phyloP scores from a whole-genome alignment of 2,329 filamentous ascomycete genomes.

The Dothideomycetes sp. region DNA sequence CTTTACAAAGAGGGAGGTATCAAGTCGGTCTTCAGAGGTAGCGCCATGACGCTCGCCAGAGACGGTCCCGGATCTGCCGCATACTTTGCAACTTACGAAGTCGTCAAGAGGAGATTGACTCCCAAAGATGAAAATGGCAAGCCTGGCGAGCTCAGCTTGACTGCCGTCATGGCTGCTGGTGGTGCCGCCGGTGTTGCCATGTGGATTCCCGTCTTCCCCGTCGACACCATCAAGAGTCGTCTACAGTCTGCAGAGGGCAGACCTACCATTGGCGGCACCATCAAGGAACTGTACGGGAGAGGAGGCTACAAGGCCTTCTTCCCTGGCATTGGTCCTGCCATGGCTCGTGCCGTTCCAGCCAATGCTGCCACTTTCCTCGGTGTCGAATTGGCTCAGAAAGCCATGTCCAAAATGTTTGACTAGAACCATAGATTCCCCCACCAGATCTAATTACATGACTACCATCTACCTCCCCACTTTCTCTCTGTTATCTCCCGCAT shows the following conservation, averaged over 20 bases:
- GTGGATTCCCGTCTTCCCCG: conserved; percentile 98
- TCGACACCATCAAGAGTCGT: conserved; percentile 92
- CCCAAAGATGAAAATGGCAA: conserved; percentile 70
- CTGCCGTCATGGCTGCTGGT: conserved; percentile 76
- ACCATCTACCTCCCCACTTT: no score
- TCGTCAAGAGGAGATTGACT: conserved; percentile 79
- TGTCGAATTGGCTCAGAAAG: conserved; percentile 73
- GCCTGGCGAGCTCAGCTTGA: conserved; percentile 65
- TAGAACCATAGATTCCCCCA: neutral
- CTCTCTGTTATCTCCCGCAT: no score
- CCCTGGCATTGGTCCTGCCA: conserved; percentile 86
- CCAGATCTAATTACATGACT: no score
- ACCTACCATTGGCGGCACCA: conserved; percentile 68
- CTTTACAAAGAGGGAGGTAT: conserved; percentile 87
- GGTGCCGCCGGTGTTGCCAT: conserved; percentile 90
- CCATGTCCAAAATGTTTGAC: conserved; percentile 67
- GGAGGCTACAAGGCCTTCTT: conserved; percentile 91
- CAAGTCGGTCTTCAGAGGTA: conserved; percentile 85
- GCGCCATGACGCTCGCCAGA: conserved; percentile 79
- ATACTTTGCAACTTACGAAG: conserved; percentile 96
- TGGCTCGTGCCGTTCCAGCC: conserved; percentile 86
- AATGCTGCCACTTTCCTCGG: conserved; percentile 93
- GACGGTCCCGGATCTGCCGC: conserved; percentile 89
- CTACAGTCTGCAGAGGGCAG: conserved; percentile 85
- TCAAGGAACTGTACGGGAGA: conserved; percentile 70